Base-by-base conservation (phyloP, 495 filamentous ascomycete species). In the Halenospora varia region DNA sequence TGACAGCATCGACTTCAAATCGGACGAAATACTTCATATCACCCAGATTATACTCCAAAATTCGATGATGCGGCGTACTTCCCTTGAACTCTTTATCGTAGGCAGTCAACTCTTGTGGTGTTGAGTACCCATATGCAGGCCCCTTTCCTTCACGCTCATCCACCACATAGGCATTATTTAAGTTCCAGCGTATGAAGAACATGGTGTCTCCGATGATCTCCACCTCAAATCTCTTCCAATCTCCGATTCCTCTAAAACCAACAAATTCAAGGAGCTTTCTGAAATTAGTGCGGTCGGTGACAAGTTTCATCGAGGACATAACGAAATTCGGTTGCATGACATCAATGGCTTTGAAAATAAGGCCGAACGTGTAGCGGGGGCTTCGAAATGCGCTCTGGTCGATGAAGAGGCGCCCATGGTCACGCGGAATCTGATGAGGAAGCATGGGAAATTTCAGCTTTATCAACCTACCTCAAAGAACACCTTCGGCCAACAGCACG, bases 341-440 rank as follows among this genome's bases (percentile, higher is more conserved):
- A 6, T 4, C 4, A 13, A 35, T 35, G 4, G 29, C 29, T 13
- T 35, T 35, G 29, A 35, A 35, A 35, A 35, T 6, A 35, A 13
- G 29, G 4, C 13, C 29, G 29, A 35, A 35, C 13, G 29, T 35
- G 29, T 35, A 35, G 29, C 29, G 4, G 29, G 29, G 29, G 29
- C 13, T 35, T 4, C 29, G 29, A 35, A 35, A 35, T 6, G 29
- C 29, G 29, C 13, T 35, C 29, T 35, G 20, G 20, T 23, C 9
- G 46, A 19, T 48, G 20, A 48, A 51, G n/a, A n/a, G n/a, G n/a
- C n/a, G n/a, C n/a, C n/a, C n/a, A n/a, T n/a, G n/a, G n/a, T n/a
- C n/a, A n/a, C n/a, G n/a, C n/a, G n/a, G n/a, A 57, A 45, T 49
- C 42, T 25, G 42, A 42, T 44, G 23, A n/a, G 53, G 44, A 48